Evolutionary conservation across 2,329 filamentous ascomycete species (phyloP).

Genomic region (Ophiobolus disseminans): DNA sequence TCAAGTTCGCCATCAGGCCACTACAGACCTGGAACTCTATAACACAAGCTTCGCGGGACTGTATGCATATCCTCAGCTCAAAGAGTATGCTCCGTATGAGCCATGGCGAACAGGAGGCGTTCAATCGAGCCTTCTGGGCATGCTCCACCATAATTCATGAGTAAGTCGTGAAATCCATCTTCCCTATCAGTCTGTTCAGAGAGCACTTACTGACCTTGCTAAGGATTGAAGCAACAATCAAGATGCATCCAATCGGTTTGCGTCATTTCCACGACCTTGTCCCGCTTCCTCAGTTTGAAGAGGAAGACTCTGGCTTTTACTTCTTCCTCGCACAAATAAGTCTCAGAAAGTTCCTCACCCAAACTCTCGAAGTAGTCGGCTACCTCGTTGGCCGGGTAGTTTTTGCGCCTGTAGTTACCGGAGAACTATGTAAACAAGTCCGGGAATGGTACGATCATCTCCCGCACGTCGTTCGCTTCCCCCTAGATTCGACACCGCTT

Average conservation of each 20-base stretch:
- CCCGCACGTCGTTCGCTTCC: constrained; percentile 30
- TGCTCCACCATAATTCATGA: constrained; percentile 35
- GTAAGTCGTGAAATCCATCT: neutral
- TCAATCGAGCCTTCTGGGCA: constrained; percentile 38
- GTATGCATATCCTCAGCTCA: constrained; percentile 35
- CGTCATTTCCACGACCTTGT: constrained; percentile 38
- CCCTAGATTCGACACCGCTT: constrained; percentile 31
- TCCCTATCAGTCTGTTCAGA: neutral
- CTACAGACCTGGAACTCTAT: constrained; percentile 36
- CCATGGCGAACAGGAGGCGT: constrained; percentile 25
- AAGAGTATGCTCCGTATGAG: constrained; percentile 23
- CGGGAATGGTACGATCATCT: constrained; percentile 39
- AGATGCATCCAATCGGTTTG: constrained; percentile 39
- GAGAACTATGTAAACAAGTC: constrained; percentile 33
- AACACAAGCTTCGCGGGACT: constrained; percentile 30
- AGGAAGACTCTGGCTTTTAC: constrained; percentile 35
- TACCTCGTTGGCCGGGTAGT: constrained; percentile 34
- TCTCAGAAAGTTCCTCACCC: constrained; percentile 34
- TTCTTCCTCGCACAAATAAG: constrained; percentile 39
- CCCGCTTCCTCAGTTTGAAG: constrained; percentile 35
- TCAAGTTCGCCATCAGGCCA: constrained; percentile 33
- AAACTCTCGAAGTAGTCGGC: constrained; percentile 38
- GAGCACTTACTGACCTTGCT: neutral
- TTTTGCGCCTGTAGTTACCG: constrained; percentile 33
- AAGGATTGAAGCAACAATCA: constrained; percentile 35